A percentile compares a stretch with the other conserved stretches of the same genome.
Evolutionary conservation across 192 early-diverging fungal genomes (phyloP).

Genomic region (Jimgerdemannia lactiflua): DNA sequence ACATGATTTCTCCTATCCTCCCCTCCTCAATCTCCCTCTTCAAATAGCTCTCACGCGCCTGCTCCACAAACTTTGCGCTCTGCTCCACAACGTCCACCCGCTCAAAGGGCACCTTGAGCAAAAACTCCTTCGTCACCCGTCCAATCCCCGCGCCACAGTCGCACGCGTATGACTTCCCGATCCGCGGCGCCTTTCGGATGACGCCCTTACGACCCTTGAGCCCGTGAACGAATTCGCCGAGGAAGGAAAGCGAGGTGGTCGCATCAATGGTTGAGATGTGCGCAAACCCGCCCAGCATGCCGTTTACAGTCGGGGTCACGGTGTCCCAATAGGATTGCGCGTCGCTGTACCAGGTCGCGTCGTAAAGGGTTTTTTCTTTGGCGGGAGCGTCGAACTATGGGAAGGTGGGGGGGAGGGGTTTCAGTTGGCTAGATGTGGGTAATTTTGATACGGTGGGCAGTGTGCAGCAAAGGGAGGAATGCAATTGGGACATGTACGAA

Average conservation of each 20-base stretch:
- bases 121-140: constrained; percentile 83
- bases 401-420: too few relatives aligned
- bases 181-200: constrained; percentile 15
- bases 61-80: constrained; percentile 69
- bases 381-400: not conserved
- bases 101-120: constrained; percentile 71
- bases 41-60: constrained; percentile 63
- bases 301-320: constrained; percentile 68
- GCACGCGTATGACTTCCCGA: constrained; percentile 34
- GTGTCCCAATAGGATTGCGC: constrained; percentile 56
- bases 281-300: constrained; percentile 91
- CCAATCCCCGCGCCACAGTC: constrained; percentile 98
- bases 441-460: too few relatives aligned
- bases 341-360: constrained; percentile 62
- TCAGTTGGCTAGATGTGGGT: too few relatives aligned
- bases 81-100: constrained; percentile 93
- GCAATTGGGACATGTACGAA: not conserved
- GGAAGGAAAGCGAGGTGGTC: constrained; percentile 61
- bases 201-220: constrained; percentile 19
- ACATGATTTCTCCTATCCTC: constrained; percentile 63
- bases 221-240: constrained; percentile 57
- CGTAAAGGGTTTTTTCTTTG: not conserved
- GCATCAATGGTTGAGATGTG: constrained; percentile 72
- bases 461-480: too few relatives aligned
- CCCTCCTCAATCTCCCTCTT: constrained; percentile 50